Percentiles rank a stretch among this genome's conserved stretches.
Evolutionary conservation across 768 basidiomycete genomes (phyloP).

Genomic region (Chlorophyllum brunneum): DNA sequence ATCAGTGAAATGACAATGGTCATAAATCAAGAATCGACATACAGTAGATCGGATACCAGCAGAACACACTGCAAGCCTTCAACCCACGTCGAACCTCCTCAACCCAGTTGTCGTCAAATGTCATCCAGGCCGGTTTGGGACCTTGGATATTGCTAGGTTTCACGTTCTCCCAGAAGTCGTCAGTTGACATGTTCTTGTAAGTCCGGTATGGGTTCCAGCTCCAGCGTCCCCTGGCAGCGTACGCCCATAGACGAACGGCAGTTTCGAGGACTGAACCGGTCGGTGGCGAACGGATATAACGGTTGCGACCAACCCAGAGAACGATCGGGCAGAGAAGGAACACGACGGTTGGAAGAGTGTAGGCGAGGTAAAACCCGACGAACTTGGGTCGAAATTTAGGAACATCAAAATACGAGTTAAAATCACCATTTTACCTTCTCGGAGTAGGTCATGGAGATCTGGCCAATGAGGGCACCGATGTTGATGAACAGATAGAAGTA

Average conservation of each 20-base stretch:
- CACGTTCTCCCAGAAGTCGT: slow-evolving; percentile 72
- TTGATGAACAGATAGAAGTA: slow-evolving; percentile 77
- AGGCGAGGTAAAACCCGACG: slow-evolving; percentile 67
- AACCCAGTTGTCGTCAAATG: slow-evolving; percentile 74
- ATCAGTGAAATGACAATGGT: background rate
- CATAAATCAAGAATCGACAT: slow-evolving; percentile 16
- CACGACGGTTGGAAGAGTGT: slow-evolving; percentile 56
- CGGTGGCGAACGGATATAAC: slow-evolving; percentile 54
- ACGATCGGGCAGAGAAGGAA: slow-evolving; percentile 62
- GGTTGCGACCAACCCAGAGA: slow-evolving; percentile 49
- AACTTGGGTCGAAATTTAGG: slow-evolving; percentile 30
- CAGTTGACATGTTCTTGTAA: slow-evolving; percentile 44
- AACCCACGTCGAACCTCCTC: slow-evolving; percentile 71
- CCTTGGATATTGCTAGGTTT: slow-evolving; percentile 56
- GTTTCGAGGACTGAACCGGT: slow-evolving; percentile 61
- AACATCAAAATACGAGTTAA: background rate
- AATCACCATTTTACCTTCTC: slow-evolving; percentile 42
- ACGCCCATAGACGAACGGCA: slow-evolving; percentile 41
- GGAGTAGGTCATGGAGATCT: slow-evolving; percentile 65
- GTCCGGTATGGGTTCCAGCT: slow-evolving; percentile 48
- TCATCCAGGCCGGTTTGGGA: slow-evolving; percentile 63
- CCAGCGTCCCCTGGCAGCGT: slow-evolving; percentile 48
- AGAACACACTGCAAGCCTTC: slow-evolving; percentile 65
- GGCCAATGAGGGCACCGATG: slow-evolving; percentile 64
- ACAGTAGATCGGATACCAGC: slow-evolving; percentile 72